Evolutionary conservation across 2,329 filamentous ascomycete genomes (phyloP).

Genomic region (Penicillium sp.): DNA sequence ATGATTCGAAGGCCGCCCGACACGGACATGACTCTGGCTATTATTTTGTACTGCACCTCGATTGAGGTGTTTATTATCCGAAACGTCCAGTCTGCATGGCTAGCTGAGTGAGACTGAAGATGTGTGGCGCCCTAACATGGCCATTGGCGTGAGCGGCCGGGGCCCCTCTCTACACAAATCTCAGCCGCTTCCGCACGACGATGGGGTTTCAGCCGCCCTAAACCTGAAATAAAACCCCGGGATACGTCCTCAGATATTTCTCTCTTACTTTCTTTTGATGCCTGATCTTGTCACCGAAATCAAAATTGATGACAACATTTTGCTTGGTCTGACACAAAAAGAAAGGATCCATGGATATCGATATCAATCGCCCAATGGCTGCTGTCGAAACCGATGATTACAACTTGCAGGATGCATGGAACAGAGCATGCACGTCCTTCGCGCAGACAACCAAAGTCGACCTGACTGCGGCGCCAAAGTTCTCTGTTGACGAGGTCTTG

Average conservation of each 20-base stretch:
- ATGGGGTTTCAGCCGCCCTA: neutral
- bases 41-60: neutral
- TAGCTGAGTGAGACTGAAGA: neutral
- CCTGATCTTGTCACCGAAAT: neutral
- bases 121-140: neutral
- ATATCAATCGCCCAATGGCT: neutral
- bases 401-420: constrained; percentile 20
- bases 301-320: neutral
- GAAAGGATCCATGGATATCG: too few species aligned
- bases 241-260: neutral
- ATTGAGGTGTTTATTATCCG: neutral
- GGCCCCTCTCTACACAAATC: neutral
- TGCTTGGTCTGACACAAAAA: neutral
- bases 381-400: constrained; percentile 8
- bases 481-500: constrained; percentile 24
- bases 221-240: neutral
- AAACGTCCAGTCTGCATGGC: neutral
- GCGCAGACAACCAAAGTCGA: constrained; percentile 19
- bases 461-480: constrained; percentile 19
- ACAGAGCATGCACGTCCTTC: constrained; percentile 17
- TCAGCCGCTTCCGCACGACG: neutral
- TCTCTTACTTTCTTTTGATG: neutral
- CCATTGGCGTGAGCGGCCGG: neutral
- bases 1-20: neutral
- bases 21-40: neutral